Base-by-base conservation (phyloP, 192 early-diverging fungal species). In the Linnemannia hyalina region DNA sequence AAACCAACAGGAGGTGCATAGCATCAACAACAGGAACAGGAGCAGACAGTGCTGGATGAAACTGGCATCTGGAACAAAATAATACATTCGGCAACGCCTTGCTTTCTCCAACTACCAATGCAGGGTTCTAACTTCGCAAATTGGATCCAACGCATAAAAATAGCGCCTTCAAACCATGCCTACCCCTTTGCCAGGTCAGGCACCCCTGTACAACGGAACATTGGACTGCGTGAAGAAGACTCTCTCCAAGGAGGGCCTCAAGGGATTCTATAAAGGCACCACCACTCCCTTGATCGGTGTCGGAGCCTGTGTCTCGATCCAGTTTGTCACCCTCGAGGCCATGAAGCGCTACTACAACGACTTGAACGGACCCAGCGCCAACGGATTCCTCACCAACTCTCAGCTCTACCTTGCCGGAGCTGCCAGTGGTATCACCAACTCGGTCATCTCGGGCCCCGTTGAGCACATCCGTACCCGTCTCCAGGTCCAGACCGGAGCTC, bases 271-370 rank as follows among this genome's bases (percentile, higher is more conserved):
- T 90, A 97, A 97, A 92, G 98, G 98, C 36, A 98, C 98, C 29
- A 92, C 95, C 40, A 98, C 97, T 23, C 98, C 98, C 0, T 91
- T 99, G 36, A 90, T 99, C 8, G 98, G 98, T 65, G 95, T 97
- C 60, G 98, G 98, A 54, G 94, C 96, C 18, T 98, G 97, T 85
- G 98, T 99, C 9, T 97, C 97, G n/a, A 96, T 99, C 85, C 98
- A 99, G 91, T 99, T 99, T 84, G 90, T 94, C 44, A 96, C 94
- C 55, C 89, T 98, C 49, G 95, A 98, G 90, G 91, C 93, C 70
- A 94, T 95, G 89, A 98, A 99, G 91, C 94, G 98, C 49, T 87
- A 90, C 41, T 96, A 97, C 82, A 89, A 89, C 29, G 75, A 83
- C 23, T 78, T 90, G 38, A 97, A 97, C 81, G 88, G 87, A 16